Percentiles rank a stretch among this genome's conserved stretches.
phyloP scores from a whole-genome alignment of 2,329 filamentous ascomycete species.

The Leptographium flavum region DNA sequence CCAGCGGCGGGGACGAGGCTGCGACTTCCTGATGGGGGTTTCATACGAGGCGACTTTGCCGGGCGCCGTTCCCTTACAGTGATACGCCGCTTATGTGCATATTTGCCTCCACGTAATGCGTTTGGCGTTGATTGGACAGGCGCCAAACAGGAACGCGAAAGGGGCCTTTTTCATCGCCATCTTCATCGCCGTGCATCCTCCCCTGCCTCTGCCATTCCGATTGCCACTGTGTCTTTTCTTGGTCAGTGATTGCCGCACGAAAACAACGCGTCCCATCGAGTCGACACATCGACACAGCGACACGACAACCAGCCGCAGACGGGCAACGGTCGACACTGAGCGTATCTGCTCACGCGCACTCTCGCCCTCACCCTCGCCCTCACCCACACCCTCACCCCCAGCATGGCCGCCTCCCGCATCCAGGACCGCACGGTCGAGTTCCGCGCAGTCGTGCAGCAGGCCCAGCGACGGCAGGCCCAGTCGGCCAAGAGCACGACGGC shows the following conservation, averaged over 20 bases:
- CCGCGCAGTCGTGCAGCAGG: constrained; percentile 74
- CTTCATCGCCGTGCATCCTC: not conserved
- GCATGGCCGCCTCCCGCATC: constrained; percentile 59
- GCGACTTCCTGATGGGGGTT: no score
- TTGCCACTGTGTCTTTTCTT: not conserved
- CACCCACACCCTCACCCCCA: not conserved
- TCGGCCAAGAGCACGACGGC: constrained; percentile 52
- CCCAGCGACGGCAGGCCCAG: constrained; percentile 63
- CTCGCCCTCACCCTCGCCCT: no score
- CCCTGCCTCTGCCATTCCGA: not conserved
- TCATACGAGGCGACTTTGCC: no score
- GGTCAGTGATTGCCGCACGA: not conserved
- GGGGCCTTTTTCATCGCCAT: constrained; percentile 3
- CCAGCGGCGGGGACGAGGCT: no score
- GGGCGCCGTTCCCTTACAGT: no score
- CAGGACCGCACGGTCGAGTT: constrained; percentile 97
- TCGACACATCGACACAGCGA: no score
- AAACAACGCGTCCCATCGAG: no score
- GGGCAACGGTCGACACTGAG: no score
- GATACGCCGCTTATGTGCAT: no score
- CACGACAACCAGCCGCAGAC: no score
- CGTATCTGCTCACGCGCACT: not conserved
- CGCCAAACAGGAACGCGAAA: constrained; percentile 1
- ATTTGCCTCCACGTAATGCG: constrained; percentile 8
- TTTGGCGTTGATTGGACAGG: constrained; percentile 2